phyloP scores from a whole-genome alignment of 768 basidiomycete genomes.

The Mycena floridula region DNA sequence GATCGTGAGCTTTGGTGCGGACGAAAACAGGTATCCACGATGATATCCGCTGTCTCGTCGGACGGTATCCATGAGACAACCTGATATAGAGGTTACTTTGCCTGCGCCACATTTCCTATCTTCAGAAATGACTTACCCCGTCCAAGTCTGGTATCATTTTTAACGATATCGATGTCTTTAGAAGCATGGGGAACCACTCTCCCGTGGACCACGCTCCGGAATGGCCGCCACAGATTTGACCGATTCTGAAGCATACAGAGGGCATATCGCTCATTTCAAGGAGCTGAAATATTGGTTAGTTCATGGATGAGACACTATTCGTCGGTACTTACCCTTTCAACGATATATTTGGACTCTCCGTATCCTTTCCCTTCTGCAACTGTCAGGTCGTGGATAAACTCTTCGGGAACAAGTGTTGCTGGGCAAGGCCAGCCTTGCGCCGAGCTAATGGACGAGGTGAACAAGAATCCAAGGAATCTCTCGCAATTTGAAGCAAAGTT shows the following conservation, averaged over 20 bases:
- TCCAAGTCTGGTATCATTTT: constrained; percentile 12
- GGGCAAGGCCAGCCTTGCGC: constrained; percentile 21
- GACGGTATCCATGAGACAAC: constrained; percentile 16
- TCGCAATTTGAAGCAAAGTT: constrained; percentile 14
- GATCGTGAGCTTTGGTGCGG: not conserved
- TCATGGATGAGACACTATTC: not conserved
- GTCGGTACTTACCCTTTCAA: constrained; percentile 9
- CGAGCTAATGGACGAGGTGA: constrained; percentile 23
- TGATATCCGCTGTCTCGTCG: not conserved
- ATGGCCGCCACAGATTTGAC: constrained; percentile 24
- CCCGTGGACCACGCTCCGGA: constrained; percentile 26
- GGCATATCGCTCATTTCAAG: constrained; percentile 18
- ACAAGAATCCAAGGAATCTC: constrained; percentile 16
- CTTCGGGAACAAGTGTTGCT: constrained; percentile 16
- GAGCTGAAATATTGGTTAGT: constrained; percentile 11
- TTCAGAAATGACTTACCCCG: constrained; percentile 14
- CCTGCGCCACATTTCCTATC: not conserved
- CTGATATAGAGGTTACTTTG: constrained; percentile 13
- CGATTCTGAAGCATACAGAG: constrained; percentile 21
- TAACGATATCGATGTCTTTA: constrained; percentile 24
- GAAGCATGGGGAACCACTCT: constrained; percentile 29
- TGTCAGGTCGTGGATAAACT: constrained; percentile 6
- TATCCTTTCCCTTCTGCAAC: constrained; percentile 11
- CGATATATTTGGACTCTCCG: constrained; percentile 16
- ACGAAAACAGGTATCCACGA: constrained; percentile 6